Evolutionary conservation across 345 rosid species (phyloP), one percentile per base, ranked within the genome.

Genomic region (Rubroshorea leprosula): DNA sequence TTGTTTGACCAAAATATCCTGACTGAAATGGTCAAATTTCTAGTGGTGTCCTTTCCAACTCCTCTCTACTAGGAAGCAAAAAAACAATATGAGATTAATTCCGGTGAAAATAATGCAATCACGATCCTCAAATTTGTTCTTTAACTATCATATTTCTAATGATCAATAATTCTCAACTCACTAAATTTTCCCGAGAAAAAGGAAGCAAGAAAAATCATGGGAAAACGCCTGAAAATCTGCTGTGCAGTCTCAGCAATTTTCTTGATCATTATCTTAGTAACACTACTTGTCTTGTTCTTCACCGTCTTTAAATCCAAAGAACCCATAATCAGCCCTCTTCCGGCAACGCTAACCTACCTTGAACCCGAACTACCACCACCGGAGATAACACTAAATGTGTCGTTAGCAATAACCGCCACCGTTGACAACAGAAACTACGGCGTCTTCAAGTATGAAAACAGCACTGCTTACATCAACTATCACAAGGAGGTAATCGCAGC

Each of bases 341-440:
- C 80, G 0, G 68, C 55, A 2, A 57, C 44, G 46, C 59, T 78
- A 0, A 48, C 71, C 41, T 5, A 35, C 21, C 0, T 56, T 9
- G 3, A 49, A 3, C 5, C 24, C 16, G 7, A 24, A 9, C 4
- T 16, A 16, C 15, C 18, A 6, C 67, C 68, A 0, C 2, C n/a
- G n/a, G n/a, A 0, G 0, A 22, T 45, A 1, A 17, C 48, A 16
- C 25, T 74, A 6, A 65, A 76, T 27, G 0, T 72, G 23, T 68
- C 79, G 1, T 12, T 81, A n/a, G 76, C 67, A 4, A 0, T 72
- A 7, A 31, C n/a, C 10, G n/a, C 74, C 50, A 72, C 63, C 0
- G 16, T 78, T 9, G 61, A 76, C 6, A 79, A 76, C 41, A 69
- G 22, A 23, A 79, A 76, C 25, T 72, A 76, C 15, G 82, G 82